Base-by-base conservation (phyloP, 129 eudicot genomes). In the Cynara cardunculus region DNA sequence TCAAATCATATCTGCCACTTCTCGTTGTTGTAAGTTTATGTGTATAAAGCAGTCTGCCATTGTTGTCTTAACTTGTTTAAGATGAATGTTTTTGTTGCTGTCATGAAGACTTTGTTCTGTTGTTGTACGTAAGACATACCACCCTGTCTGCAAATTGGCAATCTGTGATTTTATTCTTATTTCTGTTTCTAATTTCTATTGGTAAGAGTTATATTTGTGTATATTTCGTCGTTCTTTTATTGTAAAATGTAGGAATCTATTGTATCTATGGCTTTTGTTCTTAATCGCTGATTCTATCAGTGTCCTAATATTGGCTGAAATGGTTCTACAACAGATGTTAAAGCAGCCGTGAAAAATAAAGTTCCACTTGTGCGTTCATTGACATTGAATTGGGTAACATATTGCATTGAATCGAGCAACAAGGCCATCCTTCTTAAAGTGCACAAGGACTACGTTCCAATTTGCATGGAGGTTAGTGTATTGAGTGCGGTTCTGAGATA, bases 301-400 rank as follows among this genome's bases (percentile, higher is more conserved):
- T 8, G 74, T 19, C 12, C 80, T 84, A 61, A 83, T 27, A 78
- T 34, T 27, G 8, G 31, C 66, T 65, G 82, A 75, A 68, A 79
- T 80, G 77, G 75, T 81, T 74, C 28, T 71, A 77, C 71, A 80
- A 85, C 96, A 96, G 99, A 96, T 91, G 84, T 93, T 61, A 96
- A 96, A 91, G 80, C 75, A 25, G 99, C 99, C 34, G 91, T 88
- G 75, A 96, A 96, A 82, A 91, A 96, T 80, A 96, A 96, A 91
- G 99, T 96, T 76, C 98, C 99, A 21, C 98, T 96, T 70, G 99
- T 96, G 64, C 91, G 99, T 30, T 96, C 99, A 25, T 80, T 91
- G 83, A 89, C 99, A 59, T 83, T 96, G 80, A 96, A 86, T 80
- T 96, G 99, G 99, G 87, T 93, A 59, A 91, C 98, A 34, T 90